Percentiles rank a stretch among this genome's conserved stretches.
Conservation (phyloP, 495 filamentous ascomycete species). For the Talaromyces trachyspermus region DNA sequence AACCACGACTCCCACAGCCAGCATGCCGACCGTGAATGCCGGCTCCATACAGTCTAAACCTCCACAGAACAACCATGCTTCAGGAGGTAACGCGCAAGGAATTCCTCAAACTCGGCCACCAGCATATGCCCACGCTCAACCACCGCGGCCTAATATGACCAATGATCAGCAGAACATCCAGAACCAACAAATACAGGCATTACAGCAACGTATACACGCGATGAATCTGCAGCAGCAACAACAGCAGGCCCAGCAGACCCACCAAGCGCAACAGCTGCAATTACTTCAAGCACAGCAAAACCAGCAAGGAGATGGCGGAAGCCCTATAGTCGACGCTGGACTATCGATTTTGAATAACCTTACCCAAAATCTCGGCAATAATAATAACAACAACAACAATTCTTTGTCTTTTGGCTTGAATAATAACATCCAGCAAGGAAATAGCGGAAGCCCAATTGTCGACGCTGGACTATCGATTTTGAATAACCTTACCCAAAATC, state of each 20-base stretch:
- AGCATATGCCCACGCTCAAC: too few species aligned
- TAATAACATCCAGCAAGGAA: slow-evolving; percentile 1
- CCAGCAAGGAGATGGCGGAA: not conserved
- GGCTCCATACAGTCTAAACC: too few species aligned
- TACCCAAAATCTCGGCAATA: not conserved
- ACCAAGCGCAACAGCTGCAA: not conserved
- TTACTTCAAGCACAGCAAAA: not conserved
- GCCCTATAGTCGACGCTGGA: not conserved
- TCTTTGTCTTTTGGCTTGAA: too few species aligned
- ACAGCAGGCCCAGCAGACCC: not conserved
- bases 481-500: not conserved
- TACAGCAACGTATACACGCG: not conserved
- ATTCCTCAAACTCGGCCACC: too few species aligned
- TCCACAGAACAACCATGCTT: too few species aligned
- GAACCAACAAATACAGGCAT: slow-evolving; percentile 2
- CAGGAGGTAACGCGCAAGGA: too few species aligned
- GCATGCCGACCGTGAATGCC: too few species aligned
- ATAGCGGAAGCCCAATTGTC: not conserved
- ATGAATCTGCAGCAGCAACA: slow-evolving; percentile 4
- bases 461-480: not conserved
- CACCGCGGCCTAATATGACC: too few species aligned
- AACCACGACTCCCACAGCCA: too few species aligned
- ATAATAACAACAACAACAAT: not conserved
- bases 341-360: not conserved
- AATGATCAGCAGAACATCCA: too few species aligned